Base-by-base conservation (phyloP, 2,329 filamentous ascomycete species). In the Apiospora saccharicola region DNA sequence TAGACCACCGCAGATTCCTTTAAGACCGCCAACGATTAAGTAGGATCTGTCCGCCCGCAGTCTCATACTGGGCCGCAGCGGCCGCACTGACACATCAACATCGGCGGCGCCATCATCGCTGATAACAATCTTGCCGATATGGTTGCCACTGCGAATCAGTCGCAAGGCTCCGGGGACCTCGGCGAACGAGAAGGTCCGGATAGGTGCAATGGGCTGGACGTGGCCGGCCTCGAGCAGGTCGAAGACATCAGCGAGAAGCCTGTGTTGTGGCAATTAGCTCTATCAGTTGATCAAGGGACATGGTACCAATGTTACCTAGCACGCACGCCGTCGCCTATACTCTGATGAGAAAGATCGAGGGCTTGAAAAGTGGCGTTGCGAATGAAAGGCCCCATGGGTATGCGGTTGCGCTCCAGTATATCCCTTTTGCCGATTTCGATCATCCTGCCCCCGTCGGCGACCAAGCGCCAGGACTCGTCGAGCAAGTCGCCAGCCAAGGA, bases 401-500 rank as follows among this genome's bases (percentile, higher is more conserved):
- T 41, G 14, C 6, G 2, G 43, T 16, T 47, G n/a, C 41, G 67
- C 7, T 47, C 67, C 24, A 68, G 4, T 2, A 47, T 47, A 16
- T 68, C 67, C 13, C 7, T 47, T n/a, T 68, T 47, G 6, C 67
- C 37, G 16, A 44, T 47, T 43, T 44, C 67, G 14, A 47, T 24
- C 37, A 68, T 44, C 6, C n/a, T 68, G 41, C 67, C 67, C n/a
- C n/a, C 24, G 5, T 47, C 12, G 4, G 67, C 67, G n/a, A 68
- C 30, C 8, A 12, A 30, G 14, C n/a, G 41, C 67, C 67, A 47
- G 10, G 73, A 73, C 16, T 77, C 34, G 34, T 78, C 2, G 19
- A 68, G 14, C 4, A 68, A 22, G 13, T 70, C 82, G 0, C 69
- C 69, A 1, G 86, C 83, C 24, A 70, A 16, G 0, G 86, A 80